Conservation (phyloP, 2,329 filamentous ascomycete genomes). For the Geosmithia putterillii region DNA sequence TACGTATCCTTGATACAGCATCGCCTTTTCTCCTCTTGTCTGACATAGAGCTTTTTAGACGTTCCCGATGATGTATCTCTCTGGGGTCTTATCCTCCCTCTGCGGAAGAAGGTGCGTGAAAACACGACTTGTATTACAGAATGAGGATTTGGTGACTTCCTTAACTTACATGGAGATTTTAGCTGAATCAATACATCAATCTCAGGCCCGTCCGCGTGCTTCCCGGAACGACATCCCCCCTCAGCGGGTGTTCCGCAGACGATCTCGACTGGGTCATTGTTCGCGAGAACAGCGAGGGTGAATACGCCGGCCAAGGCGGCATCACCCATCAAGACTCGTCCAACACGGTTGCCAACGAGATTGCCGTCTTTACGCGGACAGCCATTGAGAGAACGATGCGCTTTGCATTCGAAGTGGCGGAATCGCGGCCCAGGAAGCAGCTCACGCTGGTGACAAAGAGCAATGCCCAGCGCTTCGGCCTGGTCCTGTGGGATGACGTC, state of each 20-base stretch:
- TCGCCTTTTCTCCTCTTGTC: neutral
- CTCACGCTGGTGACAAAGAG: slow-evolving; percentile 54
- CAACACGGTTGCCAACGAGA: slow-evolving; percentile 51
- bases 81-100: slow-evolving; percentile 51
- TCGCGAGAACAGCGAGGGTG: slow-evolving; percentile 54
- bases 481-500: slow-evolving; percentile 58
- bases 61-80: slow-evolving; percentile 56
- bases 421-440: slow-evolving; percentile 40
- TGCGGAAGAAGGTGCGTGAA: slow-evolving; percentile 50
- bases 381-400: slow-evolving; percentile 47
- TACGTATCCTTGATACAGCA: neutral
- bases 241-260: slow-evolving; percentile 35
- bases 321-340: slow-evolving; percentile 43
- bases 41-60: slow-evolving; percentile 16
- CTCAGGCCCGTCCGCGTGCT: slow-evolving; percentile 52
- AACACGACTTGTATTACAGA: too few species aligned
- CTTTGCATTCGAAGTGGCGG: slow-evolving; percentile 51
- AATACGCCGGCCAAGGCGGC: slow-evolving; percentile 54
- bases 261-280: slow-evolving; percentile 55
- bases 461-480: slow-evolving; percentile 53
- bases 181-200: slow-evolving; percentile 58
- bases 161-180: too few species aligned
- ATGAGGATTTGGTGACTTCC: too few species aligned
- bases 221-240: slow-evolving; percentile 43
- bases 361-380: slow-evolving; percentile 49